Evolutionary conservation across 495 filamentous ascomycete genomes (phyloP).

Genomic region (Neurospora hispaniola): DNA sequence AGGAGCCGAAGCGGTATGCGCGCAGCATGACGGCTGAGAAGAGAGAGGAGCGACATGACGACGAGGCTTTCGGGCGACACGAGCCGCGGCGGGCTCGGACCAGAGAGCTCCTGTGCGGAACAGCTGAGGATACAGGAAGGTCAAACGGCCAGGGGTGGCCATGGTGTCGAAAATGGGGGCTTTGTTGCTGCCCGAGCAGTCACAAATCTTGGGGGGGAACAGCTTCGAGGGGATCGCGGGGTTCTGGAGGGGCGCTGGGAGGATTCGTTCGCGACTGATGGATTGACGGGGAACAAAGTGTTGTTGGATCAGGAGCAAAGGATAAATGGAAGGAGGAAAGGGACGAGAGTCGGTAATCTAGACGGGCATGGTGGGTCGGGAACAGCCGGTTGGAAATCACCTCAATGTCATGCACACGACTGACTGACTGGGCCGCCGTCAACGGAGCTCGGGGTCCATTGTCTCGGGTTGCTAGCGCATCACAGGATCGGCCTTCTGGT

Average conservation of each 20-base stretch:
- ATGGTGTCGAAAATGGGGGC: slow-evolving; percentile 31
- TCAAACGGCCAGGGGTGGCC: slow-evolving; percentile 51
- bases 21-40: slow-evolving; percentile 7
- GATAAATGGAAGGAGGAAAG: background rate
- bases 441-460: background rate
- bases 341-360: background rate
- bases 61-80: slow-evolving; percentile 6
- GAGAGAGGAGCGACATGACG: slow-evolving; percentile 13
- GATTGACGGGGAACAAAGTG: background rate
- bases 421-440: background rate
- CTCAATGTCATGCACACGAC: background rate
- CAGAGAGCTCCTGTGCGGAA: slow-evolving; percentile 35
- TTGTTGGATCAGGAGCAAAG: background rate
- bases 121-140: slow-evolving; percentile 66
- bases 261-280: background rate
- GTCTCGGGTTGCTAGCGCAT: background rate
- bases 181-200: background rate
- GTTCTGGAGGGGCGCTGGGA: background rate
- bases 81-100: slow-evolving; percentile 23
- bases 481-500: background rate
- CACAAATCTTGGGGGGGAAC: background rate
- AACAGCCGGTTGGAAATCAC: background rate
- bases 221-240: background rate
- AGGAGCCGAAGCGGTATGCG: slow-evolving; percentile 12
- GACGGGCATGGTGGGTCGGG: background rate